Base-by-base conservation (phyloP, 148 eudicot genomes). In the Chenopodium quinoa region DNA sequence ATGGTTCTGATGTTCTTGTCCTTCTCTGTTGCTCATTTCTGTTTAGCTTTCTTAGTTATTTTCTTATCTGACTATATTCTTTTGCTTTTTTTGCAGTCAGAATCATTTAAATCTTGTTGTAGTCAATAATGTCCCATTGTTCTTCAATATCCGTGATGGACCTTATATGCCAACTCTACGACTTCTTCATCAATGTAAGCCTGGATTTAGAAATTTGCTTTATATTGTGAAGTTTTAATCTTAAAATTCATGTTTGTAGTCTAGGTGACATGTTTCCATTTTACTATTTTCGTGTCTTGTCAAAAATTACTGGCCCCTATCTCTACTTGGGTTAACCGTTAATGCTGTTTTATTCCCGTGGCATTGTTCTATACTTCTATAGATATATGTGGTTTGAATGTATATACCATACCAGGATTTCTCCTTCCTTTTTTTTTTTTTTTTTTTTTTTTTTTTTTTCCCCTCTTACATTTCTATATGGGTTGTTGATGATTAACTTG, bases 131-230 rank as follows among this genome's bases (percentile, higher is more conserved):
- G 95, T 93, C 75, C 99, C 98, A 13, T 83, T 96, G 17, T 96
- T 96, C 84, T 96, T 96, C 87, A 93, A 96, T 75, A 83, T 96
- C 79, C 94, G 99, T 54, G 99, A 96, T 88, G 99, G 99, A 81
- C 99, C 99, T 66, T 96, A 96, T 80, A 96, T 96, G 99, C 99
- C 99, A 76, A 96, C 99, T 9, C 85, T 96, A 58, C 90, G 99
- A 31, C 97, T 96, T 78, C 98, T 96, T 83, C 99, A 96, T 88
- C 95, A 93, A 81, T 96, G 99, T 93, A 88, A 92, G 88, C 82
- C 73, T 48, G 40, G 23, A 0, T 44, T 37, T 54, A 31, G 44
- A 54, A 75, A 37, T 31, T 29, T 19, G 13, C 46, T 29, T 31
- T 11, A 31, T n/a, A 9, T 22, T 34, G 5, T 71, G 56, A 13